Evolutionary conservation across 768 basidiomycete species (phyloP).

Genomic region (Mycena haematopus): DNA sequence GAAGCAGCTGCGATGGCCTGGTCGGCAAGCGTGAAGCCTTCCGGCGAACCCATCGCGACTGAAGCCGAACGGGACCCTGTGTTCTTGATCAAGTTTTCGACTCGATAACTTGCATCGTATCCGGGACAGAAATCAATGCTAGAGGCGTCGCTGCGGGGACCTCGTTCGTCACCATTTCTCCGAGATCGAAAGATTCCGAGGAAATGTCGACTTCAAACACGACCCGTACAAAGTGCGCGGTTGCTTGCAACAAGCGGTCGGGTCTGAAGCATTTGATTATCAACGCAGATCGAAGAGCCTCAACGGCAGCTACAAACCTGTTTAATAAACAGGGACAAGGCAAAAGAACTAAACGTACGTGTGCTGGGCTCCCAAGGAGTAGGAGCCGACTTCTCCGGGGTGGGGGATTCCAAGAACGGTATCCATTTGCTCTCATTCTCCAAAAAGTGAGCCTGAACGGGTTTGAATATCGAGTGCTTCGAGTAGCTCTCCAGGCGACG

Average conservation of each 20-base stretch:
- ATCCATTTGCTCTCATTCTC: slow-evolving; percentile 74
- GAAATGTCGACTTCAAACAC: slow-evolving; percentile 85
- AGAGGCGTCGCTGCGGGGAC: slow-evolving; percentile 83
- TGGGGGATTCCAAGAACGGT: slow-evolving; percentile 67
- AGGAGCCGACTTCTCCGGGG: slow-evolving; percentile 76
- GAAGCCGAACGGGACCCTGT: slow-evolving; percentile 80
- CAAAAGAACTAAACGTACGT: slow-evolving; percentile 57
- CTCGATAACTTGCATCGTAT: slow-evolving; percentile 77
- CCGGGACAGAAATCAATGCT: slow-evolving; percentile 94
- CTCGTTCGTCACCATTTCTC: slow-evolving; percentile 78
- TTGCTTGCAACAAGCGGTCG: slow-evolving; percentile 87
- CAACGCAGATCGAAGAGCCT: slow-evolving; percentile 76
- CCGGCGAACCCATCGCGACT: slow-evolving; percentile 98
- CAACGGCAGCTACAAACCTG: slow-evolving; percentile 61
- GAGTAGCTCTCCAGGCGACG: slow-evolving; percentile 74
- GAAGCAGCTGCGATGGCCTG: slow-evolving; percentile 94
- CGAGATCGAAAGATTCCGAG: slow-evolving; percentile 77
- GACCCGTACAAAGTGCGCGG: slow-evolving; percentile 71
- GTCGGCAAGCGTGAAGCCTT: slow-evolving; percentile 95
- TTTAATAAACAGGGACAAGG: slow-evolving; percentile 22
- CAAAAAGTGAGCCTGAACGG: slow-evolving; percentile 66
- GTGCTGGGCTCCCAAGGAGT: slow-evolving; percentile 79
- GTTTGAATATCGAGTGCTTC: slow-evolving; percentile 77
- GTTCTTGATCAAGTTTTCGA: slow-evolving; percentile 85
- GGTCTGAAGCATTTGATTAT: slow-evolving; percentile 92